Evolutionary conservation across 495 filamentous ascomycete genomes (phyloP).

Genomic region (Xylaria longipes): DNA sequence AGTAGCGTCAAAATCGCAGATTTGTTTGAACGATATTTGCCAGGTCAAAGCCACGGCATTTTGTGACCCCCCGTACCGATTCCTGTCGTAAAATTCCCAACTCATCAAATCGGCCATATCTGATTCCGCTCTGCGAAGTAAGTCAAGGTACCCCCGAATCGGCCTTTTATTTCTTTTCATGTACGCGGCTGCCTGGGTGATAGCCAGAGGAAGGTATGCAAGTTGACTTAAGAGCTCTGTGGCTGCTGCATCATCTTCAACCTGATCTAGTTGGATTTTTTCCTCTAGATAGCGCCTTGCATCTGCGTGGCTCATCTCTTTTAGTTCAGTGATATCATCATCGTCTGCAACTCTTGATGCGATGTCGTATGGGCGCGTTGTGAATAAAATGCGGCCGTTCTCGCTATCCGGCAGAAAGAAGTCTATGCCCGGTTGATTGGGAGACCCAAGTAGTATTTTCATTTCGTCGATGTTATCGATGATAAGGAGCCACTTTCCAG

Average conservation of each 20-base stretch:
- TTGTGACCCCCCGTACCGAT: slow-evolving; percentile 47
- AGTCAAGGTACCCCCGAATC: slow-evolving; percentile 50
- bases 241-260: background rate
- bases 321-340: slow-evolving; percentile 35
- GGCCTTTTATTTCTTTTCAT: slow-evolving; percentile 50
- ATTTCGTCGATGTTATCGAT: slow-evolving; percentile 47
- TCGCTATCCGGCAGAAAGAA: slow-evolving; percentile 42
- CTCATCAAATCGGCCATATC: slow-evolving; percentile 52
- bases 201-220: slow-evolving; percentile 54
- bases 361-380: slow-evolving; percentile 41
- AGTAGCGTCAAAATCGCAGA: slow-evolving; percentile 37
- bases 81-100: slow-evolving; percentile 56
- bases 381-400: slow-evolving; percentile 43
- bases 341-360: slow-evolving; percentile 32
- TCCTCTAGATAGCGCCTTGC: slow-evolving; percentile 31
- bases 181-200: slow-evolving; percentile 54
- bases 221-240: slow-evolving; percentile 42
- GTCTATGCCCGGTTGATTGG: slow-evolving; percentile 21
- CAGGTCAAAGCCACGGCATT: slow-evolving; percentile 64
- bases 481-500: slow-evolving; percentile 43
- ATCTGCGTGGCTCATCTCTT: slow-evolving; percentile 38
- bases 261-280: slow-evolving; percentile 32
- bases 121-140: slow-evolving; percentile 51
- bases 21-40: slow-evolving; percentile 60
- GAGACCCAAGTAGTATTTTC: background rate